Evolutionary conservation across 768 basidiomycete genomes (phyloP), one percentile per base, ranked within the genome.

Genomic region (Tylopilus cervinicoccineus): DNA sequence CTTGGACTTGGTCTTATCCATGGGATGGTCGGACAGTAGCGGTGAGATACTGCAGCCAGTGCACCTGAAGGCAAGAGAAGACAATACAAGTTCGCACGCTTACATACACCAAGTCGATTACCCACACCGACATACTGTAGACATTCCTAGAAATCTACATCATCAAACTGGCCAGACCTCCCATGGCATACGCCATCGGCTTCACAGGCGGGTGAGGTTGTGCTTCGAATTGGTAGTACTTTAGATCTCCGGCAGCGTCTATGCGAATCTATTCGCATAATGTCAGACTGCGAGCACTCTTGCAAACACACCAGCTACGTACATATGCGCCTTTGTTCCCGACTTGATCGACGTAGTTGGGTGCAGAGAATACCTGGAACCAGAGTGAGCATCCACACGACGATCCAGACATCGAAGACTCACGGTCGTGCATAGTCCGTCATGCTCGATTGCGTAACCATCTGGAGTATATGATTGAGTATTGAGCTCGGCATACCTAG

Each of bases 281-380:
- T 34, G 33, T 55, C 39, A 57, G 47, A 27, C 47, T 19, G n/a
- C 41, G 33, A 23, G 39, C 28, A 26, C 40, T n/a, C n/a, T n/a
- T n/a, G n/a, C 37, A 44, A 36, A 37, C 38, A 24, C 19, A 32
- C 45, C 14, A 36, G 17, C 43, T 16, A 74, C 86, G 65, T 62
- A 92, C 90, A 67, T 86, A 94, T 51, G 93, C 93, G 10, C 88
- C 93, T 69, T 91, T 93, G 70, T 95, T 95, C 6, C 89, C 88
- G 4, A 78, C 83, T 61, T 93, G 88, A 69, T 95, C 93, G 23
- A 92, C 88, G 58, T 94, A 93, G 65, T 98, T 97, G 4, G 95
- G 95, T 32, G 95, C 94, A 38, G 89, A 93, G 66, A 93, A 94
- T 7, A 92, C 87, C 88, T 89, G 53, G 51, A 51, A 45, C 36